These are phyloP conservation scores for Arabidopsis suecica DNA, from an alignment of 345 rosid species.

Conservation along the genomic window DNA sequence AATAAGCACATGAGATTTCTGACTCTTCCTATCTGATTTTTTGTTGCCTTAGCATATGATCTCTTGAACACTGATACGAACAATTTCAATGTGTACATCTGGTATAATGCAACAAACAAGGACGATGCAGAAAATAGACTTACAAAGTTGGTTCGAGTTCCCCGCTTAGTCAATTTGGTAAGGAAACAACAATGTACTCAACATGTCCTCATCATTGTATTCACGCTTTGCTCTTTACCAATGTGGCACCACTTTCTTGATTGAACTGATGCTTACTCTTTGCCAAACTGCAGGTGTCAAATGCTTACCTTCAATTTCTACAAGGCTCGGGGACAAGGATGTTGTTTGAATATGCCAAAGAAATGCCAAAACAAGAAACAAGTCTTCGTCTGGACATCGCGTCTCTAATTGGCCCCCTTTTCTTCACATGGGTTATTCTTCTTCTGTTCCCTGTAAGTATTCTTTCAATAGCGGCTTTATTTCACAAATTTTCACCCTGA, in stretches of 20 bases:
- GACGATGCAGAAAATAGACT: conserved; percentile 29
- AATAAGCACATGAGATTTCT: conserved; percentile 17
- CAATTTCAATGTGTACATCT: conserved; percentile 71
- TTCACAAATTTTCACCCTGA: neutral
- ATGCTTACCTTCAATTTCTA: conserved; percentile 74
- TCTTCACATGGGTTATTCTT: conserved; percentile 60
- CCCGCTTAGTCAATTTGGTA: conserved; percentile 91
- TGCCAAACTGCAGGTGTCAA: conserved; percentile 62
- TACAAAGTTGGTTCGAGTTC: conserved; percentile 56
- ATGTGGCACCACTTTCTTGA: conserved; percentile 33
- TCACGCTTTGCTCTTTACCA: neutral
- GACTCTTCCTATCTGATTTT: conserved; percentile 28
- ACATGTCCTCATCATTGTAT: conserved; percentile 18
- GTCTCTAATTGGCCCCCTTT: conserved; percentile 82
- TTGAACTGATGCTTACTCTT: conserved; percentile 54
- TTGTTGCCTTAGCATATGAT: conserved; percentile 78
- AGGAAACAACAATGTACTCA: conserved; percentile 11
- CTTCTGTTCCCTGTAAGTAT: conserved; percentile 92
- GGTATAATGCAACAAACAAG: conserved; percentile 80
- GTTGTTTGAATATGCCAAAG: conserved; percentile 72
- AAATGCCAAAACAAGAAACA: conserved; percentile 72
- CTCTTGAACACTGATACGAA: conserved; percentile 64
- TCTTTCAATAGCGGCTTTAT: neutral
- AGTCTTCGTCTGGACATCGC: conserved; percentile 62
- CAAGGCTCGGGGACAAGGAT: conserved; percentile 61